Percentiles rank a stretch among this genome's conserved stretches.
phyloP scores from a whole-genome alignment of 345 rosid genomes.

The Citrus hindsii region DNA sequence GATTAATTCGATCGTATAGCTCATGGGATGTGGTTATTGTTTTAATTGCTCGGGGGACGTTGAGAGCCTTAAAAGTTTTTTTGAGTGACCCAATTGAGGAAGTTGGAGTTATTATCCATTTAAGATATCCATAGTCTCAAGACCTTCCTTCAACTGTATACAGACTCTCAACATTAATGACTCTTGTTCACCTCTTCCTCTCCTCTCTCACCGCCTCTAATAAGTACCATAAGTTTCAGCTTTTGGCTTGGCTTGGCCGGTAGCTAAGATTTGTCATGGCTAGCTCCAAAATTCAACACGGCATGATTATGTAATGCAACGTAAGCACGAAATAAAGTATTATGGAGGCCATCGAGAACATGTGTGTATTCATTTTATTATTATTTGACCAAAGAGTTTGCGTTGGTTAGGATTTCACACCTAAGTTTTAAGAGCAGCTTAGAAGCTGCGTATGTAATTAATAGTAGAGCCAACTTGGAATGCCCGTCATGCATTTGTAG shows the following conservation, averaged over 20 bases:
- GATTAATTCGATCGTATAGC: constrained; percentile 3
- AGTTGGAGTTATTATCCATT: constrained; percentile 44
- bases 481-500: constrained; percentile 51
- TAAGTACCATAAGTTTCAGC: not conserved
- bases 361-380: not conserved
- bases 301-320: constrained; percentile 9
- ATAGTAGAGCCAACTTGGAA: constrained; percentile 44
- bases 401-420: constrained; percentile 21
- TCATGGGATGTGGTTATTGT: constrained; percentile 1
- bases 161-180: constrained; percentile 41
- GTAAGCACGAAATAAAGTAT: constrained; percentile 1
- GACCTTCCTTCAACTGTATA: constrained; percentile 46
- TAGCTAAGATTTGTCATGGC: constrained; percentile 19
- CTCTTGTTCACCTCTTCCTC: constrained; percentile 13
- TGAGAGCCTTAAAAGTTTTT: constrained; percentile 23
- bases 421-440: constrained; percentile 22
- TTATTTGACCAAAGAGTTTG: constrained; percentile 12
- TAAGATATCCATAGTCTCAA: constrained; percentile 35
- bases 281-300: not conserved
- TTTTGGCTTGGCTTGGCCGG: constrained; percentile 5
- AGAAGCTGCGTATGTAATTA: constrained; percentile 3
- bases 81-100: constrained; percentile 35
- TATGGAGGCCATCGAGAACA: constrained; percentile 7
- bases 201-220: constrained; percentile 43
- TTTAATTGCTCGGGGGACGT: constrained; percentile 5